Evolutionary conservation across 2,329 filamentous ascomycete species (phyloP).

Genomic region (Ceratocystiopsis minuta): DNA sequence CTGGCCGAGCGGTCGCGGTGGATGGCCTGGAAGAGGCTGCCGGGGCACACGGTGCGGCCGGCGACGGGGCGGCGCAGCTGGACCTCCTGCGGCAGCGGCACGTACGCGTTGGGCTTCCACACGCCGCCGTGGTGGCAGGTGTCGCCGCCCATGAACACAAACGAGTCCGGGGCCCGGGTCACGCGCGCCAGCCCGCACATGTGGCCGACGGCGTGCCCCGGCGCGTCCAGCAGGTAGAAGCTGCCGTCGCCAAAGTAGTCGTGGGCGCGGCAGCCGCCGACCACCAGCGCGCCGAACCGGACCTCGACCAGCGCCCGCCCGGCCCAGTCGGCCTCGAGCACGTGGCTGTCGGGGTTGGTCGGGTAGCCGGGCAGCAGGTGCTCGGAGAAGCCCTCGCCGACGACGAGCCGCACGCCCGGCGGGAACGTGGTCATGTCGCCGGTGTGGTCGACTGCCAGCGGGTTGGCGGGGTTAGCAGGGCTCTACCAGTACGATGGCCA

Average conservation of each 20-base stretch:
- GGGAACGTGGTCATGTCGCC: conserved; percentile 28
- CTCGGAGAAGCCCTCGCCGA: conserved; percentile 28
- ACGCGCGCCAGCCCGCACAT: conserved; percentile 21
- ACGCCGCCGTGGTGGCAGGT: conserved; percentile 22
- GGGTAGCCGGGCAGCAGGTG: conserved; percentile 14
- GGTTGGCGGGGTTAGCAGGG: too few relatives aligned
- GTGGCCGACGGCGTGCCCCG: conserved; percentile 12
- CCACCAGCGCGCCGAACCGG: conserved; percentile 9
- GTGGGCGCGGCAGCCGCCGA: conserved; percentile 12
- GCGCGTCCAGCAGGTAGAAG: conserved; percentile 11
- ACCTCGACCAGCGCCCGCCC: conserved; percentile 7
- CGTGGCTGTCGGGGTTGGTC: background rate
- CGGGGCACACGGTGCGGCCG: background rate
- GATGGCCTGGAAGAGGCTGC: background rate
- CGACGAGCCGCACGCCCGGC: conserved; percentile 22
- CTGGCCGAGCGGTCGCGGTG: background rate
- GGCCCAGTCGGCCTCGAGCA: background rate
- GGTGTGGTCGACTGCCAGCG: conserved; percentile 20
- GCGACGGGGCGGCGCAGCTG: conserved; percentile 17
- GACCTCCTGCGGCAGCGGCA: conserved; percentile 19
- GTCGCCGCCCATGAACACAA: conserved; percentile 25
- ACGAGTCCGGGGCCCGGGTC: conserved; percentile 13
- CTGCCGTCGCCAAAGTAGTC: conserved; percentile 13
- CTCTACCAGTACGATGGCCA: too few relatives aligned
- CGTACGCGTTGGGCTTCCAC: conserved; percentile 18